A percentile compares a stretch with the other conserved stretches of the same genome.
phyloP scores from a whole-genome alignment of 108 stramenopile species.

The Schizochytrium sp. region DNA sequence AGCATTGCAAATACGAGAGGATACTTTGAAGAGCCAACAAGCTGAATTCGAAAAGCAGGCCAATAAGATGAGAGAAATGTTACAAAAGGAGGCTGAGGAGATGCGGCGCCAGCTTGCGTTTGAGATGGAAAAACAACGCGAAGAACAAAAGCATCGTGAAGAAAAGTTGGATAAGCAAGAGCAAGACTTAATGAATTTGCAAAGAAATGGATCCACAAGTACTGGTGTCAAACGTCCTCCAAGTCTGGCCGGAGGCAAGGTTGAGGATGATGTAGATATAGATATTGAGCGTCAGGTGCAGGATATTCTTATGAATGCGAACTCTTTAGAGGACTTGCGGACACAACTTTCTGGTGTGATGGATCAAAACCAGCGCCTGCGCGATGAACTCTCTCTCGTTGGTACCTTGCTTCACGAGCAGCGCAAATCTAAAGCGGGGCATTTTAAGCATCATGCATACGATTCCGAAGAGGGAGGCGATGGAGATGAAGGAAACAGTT shows the following conservation, averaged over 20 bases:
- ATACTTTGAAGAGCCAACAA: background rate
- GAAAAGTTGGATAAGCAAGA: background rate
- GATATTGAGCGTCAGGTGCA: background rate
- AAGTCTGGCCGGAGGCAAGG: background rate
- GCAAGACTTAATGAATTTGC: background rate
- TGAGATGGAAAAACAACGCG: background rate
- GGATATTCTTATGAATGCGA: constrained; percentile 19
- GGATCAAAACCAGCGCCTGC: constrained; percentile 28
- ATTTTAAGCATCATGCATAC: background rate
- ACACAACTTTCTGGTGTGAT: constrained; percentile 18
- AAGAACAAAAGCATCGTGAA: background rate
- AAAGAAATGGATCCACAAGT: background rate
- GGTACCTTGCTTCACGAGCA: too few species aligned
- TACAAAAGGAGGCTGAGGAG: constrained; percentile 34
- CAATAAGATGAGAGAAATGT: constrained; percentile 37
- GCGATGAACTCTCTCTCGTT: background rate
- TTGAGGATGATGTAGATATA: constrained; percentile 23
- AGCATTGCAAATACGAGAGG: background rate
- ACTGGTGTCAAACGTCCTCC: background rate
- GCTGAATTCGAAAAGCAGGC: background rate
- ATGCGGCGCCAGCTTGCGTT: constrained; percentile 39
- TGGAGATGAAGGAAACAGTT: background rate
- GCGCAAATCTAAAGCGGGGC: background rate
- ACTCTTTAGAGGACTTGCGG: constrained; percentile 2
- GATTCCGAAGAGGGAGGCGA: background rate